Conservation (phyloP, 2,329 filamentous ascomycete species). For the Colletotrichum sp. region DNA sequence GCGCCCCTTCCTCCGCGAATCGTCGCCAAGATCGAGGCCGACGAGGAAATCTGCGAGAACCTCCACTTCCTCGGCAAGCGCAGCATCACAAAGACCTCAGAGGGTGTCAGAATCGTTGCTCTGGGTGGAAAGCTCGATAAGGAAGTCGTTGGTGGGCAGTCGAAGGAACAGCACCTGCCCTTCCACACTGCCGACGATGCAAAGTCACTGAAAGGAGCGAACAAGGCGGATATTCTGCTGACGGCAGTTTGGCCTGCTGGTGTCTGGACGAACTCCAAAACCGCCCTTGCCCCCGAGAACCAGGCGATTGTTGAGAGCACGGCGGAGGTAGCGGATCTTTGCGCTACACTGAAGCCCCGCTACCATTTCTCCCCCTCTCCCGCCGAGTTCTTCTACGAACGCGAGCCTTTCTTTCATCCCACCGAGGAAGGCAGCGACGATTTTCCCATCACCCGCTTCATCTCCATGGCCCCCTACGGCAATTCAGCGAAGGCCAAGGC, state of each 20-base stretch:
- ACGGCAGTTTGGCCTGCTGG: constrained; percentile 85
- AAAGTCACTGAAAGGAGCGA: constrained; percentile 75
- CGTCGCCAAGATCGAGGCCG: constrained; percentile 73
- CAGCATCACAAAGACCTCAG: constrained; percentile 85
- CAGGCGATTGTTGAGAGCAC: constrained; percentile 57
- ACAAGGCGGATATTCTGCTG: constrained; percentile 83
- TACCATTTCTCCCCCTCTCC: constrained; percentile 85
- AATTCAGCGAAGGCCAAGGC: constrained; percentile 81
- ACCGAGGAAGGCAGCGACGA: constrained; percentile 49
- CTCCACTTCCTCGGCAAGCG: constrained; percentile 89
- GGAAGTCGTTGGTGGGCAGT: constrained; percentile 64
- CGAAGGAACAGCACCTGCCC: constrained; percentile 76
- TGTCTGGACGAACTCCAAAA: constrained; percentile 72
- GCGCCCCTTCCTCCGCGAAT: constrained; percentile 74
- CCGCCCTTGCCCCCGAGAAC: constrained; percentile 59
- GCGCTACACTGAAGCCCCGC: constrained; percentile 79
- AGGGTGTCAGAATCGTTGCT: constrained; percentile 86
- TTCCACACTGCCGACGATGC: constrained; percentile 80
- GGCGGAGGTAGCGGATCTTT: constrained; percentile 80
- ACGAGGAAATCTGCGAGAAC: constrained; percentile 84
- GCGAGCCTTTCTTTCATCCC: constrained; percentile 88
- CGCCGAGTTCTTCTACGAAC: constrained; percentile 76
- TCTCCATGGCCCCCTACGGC: constrained; percentile 82
- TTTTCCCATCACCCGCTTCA: constrained; percentile 80
- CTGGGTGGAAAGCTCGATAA: constrained; percentile 77